These are phyloP conservation scores for Lentinula guzmanii DNA, from an alignment of 768 basidiomycete genomes.

Conservation along the genomic window DNA sequence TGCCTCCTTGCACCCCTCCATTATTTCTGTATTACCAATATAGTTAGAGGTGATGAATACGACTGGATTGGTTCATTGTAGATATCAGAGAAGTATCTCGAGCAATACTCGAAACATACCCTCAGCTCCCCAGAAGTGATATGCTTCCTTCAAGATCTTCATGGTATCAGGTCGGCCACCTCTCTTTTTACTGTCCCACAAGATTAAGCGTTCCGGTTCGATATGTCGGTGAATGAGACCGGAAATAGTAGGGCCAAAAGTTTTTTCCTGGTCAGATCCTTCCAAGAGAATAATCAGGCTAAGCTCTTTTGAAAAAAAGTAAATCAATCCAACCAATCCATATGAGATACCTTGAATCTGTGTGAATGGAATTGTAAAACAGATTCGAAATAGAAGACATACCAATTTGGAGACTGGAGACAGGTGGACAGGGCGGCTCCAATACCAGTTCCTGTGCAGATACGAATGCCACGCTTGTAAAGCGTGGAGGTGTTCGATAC, in stretches of 20 bases:
- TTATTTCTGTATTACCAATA: slow-evolving; percentile 72
- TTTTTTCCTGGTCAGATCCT: slow-evolving; percentile 81
- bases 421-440: slow-evolving; percentile 76
- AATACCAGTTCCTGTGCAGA: slow-evolving; percentile 80
- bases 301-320: background rate
- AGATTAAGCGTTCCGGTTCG: slow-evolving; percentile 63
- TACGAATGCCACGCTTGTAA: slow-evolving; percentile 76
- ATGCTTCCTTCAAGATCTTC: slow-evolving; percentile 67
- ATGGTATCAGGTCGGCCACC: slow-evolving; percentile 75
- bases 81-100: background rate
- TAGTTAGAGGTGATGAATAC: slow-evolving; percentile 85
- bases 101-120: slow-evolving; percentile 24
- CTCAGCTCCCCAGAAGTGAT: slow-evolving; percentile 67
- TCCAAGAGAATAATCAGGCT: slow-evolving; percentile 10
- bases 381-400: slow-evolving; percentile 3
- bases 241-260: slow-evolving; percentile 61
- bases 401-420: slow-evolving; percentile 46
- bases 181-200: slow-evolving; percentile 74
- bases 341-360: slow-evolving; percentile 56
- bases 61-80: slow-evolving; percentile 29
- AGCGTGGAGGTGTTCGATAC: slow-evolving; percentile 76
- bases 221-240: slow-evolving; percentile 67
- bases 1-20: slow-evolving; percentile 68
- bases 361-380: background rate
- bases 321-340: slow-evolving; percentile 53